Conservation (phyloP, 352 stramenopile species). For the Globisporangium uncinulatum region DNA sequence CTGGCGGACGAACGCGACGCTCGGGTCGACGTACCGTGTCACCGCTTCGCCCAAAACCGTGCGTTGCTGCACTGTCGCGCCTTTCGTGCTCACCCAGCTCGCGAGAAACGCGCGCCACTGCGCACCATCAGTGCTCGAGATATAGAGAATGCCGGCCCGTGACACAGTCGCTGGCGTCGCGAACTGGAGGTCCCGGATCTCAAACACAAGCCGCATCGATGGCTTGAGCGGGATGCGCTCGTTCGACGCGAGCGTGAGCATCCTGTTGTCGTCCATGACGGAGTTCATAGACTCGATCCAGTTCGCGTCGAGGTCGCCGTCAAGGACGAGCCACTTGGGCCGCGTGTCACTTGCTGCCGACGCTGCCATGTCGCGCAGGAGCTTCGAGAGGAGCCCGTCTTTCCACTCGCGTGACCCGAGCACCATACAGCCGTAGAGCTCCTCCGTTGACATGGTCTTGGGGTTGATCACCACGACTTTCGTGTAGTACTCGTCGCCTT, state of each 20-base stretch:
- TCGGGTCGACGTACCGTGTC: conserved; percentile 87
- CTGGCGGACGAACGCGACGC: conserved; percentile 82
- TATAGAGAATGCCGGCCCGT: conserved; percentile 94
- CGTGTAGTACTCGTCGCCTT: conserved; percentile 52
- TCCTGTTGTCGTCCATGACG: conserved; percentile 89
- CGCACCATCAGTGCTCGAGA: conserved; percentile 88
- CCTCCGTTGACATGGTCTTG: conserved; percentile 94
- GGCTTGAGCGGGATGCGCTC: conserved; percentile 94
- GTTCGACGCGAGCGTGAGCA: conserved; percentile 90
- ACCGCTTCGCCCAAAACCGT: conserved; percentile 46
- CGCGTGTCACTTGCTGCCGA: conserved; percentile 46
- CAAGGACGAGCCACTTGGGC: conserved; percentile 95
- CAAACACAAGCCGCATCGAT: conserved; percentile 95
- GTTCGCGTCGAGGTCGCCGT: conserved; percentile 85
- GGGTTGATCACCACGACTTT: conserved; percentile 91
- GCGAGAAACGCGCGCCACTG: conserved; percentile 92
- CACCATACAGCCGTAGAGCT: conserved; percentile 95
- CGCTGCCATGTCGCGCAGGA: conserved; percentile 91
- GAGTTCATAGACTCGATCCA: conserved; percentile 91
- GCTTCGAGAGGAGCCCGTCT: conserved; percentile 91
- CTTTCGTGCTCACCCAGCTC: conserved; percentile 85
- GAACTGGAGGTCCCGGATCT: conserved; percentile 93
- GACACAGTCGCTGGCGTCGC: conserved; percentile 93
- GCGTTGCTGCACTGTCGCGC: conserved; percentile 46
- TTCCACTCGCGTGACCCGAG: conserved; percentile 94